Conservation (phyloP, 345 rosid species). For the Populus deltoides region DNA sequence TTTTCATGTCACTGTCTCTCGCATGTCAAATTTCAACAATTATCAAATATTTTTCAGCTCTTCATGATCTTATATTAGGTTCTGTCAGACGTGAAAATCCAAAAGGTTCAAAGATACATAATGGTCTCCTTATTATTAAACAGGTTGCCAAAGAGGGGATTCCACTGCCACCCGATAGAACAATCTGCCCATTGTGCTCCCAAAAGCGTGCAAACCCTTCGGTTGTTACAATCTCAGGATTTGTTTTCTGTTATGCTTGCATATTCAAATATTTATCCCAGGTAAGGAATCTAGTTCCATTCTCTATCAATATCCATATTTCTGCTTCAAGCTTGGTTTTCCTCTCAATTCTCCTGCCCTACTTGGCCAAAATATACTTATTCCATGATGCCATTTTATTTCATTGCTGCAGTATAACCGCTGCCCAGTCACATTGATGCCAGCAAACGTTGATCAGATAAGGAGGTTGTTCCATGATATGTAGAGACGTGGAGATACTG, state of each 20-base stretch:
- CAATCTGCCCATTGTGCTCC: conserved; percentile 83
- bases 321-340: background rate
- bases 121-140: background rate
- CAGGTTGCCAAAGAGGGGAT: conserved; percentile 91
- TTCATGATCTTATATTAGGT: background rate
- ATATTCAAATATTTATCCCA: conserved; percentile 83
- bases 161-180: conserved; percentile 67
- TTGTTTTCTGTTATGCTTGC: conserved; percentile 95
- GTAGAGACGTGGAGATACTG: conserved; percentile 33
- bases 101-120: background rate
- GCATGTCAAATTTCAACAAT: background rate
- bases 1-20: background rate
- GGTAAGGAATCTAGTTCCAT: conserved; percentile 46
- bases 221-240: conserved; percentile 85
- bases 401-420: conserved; percentile 65
- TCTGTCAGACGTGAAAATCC: background rate
- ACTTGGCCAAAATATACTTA: background rate
- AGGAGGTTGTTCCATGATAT: conserved; percentile 90
- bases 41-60: background rate
- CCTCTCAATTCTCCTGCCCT: background rate
- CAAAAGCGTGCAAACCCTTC: conserved; percentile 97
- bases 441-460: conserved; percentile 73
- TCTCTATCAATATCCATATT: background rate
- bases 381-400: background rate
- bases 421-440: conserved; percentile 85